A percentile compares a stretch with the other conserved stretches of the same genome.
Evolutionary conservation across 108 stramenopile species (phyloP).

Genomic region (Nannochloropsis salina): DNA sequence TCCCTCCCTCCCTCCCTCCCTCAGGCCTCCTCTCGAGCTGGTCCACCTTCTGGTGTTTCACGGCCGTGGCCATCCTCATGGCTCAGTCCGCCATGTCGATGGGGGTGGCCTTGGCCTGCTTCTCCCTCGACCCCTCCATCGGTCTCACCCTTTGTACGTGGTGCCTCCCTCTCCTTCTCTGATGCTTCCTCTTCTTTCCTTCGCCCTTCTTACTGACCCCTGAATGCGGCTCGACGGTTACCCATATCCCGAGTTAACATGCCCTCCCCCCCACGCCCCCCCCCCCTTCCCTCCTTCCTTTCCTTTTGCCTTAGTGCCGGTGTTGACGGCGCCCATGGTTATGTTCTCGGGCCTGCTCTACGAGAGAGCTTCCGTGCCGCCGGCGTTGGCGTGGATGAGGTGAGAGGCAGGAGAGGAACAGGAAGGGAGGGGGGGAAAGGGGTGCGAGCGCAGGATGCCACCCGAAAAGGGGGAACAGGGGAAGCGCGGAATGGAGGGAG

Average conservation of each 20-base stretch:
- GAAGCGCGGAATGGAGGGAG: not conserved
- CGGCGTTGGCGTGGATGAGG: not conserved
- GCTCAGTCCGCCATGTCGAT: not conserved
- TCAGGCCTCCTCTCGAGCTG: not conserved
- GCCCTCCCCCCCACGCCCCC: not conserved
- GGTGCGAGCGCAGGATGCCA: not conserved
- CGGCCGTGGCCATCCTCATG: not conserved
- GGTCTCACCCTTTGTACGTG: not conserved
- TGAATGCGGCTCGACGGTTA: too few species aligned
- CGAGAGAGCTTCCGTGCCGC: not conserved
- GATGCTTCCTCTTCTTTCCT: not conserved
- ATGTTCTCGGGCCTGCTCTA: not conserved
- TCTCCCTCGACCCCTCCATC: conserved; percentile 10
- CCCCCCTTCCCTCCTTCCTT: not conserved
- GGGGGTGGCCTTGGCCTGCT: not conserved
- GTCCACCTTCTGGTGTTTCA: not conserved
- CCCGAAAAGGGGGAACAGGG: not conserved
- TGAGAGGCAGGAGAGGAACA: not conserved
- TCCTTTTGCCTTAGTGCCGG: not conserved
- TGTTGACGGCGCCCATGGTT: not conserved
- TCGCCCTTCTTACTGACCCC: not conserved
- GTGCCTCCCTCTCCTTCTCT: not conserved
- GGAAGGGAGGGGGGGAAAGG: not conserved
- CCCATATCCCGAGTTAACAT: not conserved
- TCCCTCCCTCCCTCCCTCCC: not conserved